Percentiles rank a stretch among this genome's conserved stretches.
phyloP scores from a whole-genome alignment of 1,284 basidiomycete genomes.

The Apiotrichum veenhuisii region DNA sequence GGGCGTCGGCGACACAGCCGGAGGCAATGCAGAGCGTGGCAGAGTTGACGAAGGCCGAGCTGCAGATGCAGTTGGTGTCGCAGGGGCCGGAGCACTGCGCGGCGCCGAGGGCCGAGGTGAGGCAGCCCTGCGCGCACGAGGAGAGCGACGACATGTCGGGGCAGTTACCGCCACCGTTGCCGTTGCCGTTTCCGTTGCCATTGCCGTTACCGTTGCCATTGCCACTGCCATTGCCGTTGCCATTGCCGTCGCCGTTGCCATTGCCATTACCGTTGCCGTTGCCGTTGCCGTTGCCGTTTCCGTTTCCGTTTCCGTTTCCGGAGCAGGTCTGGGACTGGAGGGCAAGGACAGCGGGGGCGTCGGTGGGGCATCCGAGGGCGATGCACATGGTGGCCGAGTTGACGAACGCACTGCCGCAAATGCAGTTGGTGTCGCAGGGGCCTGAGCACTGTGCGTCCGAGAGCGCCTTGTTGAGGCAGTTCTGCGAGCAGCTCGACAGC shows the following conservation, averaged over 20 bases:
- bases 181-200: background rate
- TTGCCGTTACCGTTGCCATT: background rate
- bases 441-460: no score
- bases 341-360: background rate
- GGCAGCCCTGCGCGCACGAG: background rate
- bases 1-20: background rate
- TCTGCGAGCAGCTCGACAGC: no score
- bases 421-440: no score
- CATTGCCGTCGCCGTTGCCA: no score
- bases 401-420: no score
- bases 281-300: background rate
- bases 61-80: conserved; percentile 7
- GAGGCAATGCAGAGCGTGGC: background rate
- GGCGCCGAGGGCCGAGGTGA: background rate
- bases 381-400: no score
- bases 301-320: background rate
- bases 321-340: background rate
- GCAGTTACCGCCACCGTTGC: background rate
- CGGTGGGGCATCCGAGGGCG: no score
- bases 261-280: background rate
- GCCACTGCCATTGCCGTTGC: background rate
- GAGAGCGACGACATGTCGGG: background rate
- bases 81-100: background rate
- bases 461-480: no score
- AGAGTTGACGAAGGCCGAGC: background rate